A percentile compares a stretch with the other conserved stretches of the same genome.
Conservation (phyloP, 2,329 filamentous ascomycete species). For the Clarireedia homoeocarpa region DNA sequence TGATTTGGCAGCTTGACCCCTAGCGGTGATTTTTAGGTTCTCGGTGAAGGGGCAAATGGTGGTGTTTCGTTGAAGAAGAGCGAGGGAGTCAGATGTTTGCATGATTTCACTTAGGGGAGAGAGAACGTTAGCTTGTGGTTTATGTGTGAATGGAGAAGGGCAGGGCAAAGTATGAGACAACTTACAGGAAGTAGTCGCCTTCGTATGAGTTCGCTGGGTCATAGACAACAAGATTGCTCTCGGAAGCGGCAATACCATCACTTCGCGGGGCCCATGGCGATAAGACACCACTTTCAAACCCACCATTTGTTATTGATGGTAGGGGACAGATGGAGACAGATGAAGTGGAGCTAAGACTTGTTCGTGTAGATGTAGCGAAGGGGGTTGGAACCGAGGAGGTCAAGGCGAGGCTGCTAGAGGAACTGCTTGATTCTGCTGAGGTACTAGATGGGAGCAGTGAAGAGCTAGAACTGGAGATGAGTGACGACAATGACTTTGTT, state of each 20-base stretch:
- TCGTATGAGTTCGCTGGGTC: not conserved
- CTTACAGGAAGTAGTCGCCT: constrained; percentile 2
- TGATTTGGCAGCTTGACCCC: constrained; percentile 1
- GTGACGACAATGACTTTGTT: too few relatives aligned
- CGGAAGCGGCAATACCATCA: not conserved
- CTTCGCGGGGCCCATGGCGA: constrained; percentile 1
- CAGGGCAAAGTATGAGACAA: not conserved
- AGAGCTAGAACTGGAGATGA: not conserved
- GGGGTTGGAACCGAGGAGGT: not conserved
- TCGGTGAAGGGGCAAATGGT: constrained; percentile 1
- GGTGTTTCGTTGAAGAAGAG: constrained; percentile 1
- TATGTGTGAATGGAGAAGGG: not conserved
- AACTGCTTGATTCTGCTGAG: not conserved
- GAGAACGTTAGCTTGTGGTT: not conserved
- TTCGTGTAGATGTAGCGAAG: not conserved
- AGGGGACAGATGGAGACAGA: not conserved
- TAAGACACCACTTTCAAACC: not conserved
- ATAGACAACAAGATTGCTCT: constrained; percentile 2
- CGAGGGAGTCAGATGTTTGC: not conserved
- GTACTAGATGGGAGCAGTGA: not conserved
- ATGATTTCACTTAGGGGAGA: not conserved
- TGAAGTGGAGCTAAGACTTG: not conserved
- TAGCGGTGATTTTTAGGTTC: not conserved
- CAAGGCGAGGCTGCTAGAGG: not conserved
- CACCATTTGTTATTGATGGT: constrained; percentile 5